Evolutionary conservation across 768 basidiomycete species (phyloP).

Genomic region (Auriscalpium microsporum): DNA sequence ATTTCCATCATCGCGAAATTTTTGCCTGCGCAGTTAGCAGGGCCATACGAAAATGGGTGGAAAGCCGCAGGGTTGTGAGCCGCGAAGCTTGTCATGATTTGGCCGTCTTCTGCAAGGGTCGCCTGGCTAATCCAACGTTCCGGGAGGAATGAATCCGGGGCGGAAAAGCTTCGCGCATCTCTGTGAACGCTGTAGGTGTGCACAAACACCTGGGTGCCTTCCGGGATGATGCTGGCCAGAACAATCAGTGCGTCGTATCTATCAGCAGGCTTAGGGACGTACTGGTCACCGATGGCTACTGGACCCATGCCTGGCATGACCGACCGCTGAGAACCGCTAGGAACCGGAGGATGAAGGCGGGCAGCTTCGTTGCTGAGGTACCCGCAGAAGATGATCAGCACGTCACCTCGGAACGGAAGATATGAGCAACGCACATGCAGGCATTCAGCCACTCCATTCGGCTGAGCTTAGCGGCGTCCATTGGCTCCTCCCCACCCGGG

Average conservation of each 20-base stretch:
- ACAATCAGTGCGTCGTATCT: not conserved
- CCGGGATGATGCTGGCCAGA: slow-evolving; percentile 6
- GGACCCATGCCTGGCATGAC: not conserved
- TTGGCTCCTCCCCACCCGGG: not conserved
- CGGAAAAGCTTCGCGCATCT: slow-evolving; percentile 7
- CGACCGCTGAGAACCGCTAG: not conserved
- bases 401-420: not conserved
- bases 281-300: not conserved
- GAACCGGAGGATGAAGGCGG: not conserved
- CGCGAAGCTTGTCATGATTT: slow-evolving; percentile 7
- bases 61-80: slow-evolving; percentile 27
- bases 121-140: slow-evolving; percentile 5
- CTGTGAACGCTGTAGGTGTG: slow-evolving; percentile 13
- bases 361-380: not conserved
- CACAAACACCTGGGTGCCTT: slow-evolving; percentile 8
- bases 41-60: slow-evolving; percentile 36
- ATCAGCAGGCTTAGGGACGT: not conserved
- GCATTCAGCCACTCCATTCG: not conserved
- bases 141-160: slow-evolving; percentile 8
- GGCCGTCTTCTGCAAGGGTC: not conserved
- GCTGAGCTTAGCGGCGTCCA: not conserved
- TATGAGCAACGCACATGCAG: not conserved
- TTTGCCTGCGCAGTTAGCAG: slow-evolving; percentile 35
- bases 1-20: slow-evolving; percentile 34
- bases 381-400: not conserved